A percentile compares a stretch with the other conserved stretches of the same genome.
Conservation (phyloP, 345 rosid genomes). For the Populus alba region DNA sequence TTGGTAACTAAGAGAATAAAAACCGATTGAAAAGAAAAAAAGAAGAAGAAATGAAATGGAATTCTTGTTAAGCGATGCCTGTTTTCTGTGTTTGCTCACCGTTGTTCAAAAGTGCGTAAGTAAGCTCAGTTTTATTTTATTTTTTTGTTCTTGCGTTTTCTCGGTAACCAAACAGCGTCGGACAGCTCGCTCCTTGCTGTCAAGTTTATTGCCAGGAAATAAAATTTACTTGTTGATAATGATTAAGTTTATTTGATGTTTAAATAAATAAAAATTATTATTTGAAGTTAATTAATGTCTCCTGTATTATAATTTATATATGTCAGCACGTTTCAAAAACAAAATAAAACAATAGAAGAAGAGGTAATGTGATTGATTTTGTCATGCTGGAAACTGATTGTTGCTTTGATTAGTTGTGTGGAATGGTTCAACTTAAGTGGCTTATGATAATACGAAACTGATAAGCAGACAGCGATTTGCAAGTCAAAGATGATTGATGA, state of each 20-base stretch:
- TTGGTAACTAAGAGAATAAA: slow-evolving; percentile 24
- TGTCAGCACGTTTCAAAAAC: not conserved
- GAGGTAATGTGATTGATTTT: not conserved
- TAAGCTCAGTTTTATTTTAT: not conserved
- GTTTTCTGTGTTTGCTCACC: not conserved
- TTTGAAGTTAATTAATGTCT: not conserved
- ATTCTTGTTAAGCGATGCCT: not conserved
- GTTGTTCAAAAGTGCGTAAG: not conserved
- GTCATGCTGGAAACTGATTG: not conserved
- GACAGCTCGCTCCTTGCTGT: too few species aligned
- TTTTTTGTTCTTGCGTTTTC: slow-evolving; percentile 14
- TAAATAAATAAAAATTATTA: not conserved
- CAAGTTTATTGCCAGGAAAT: not conserved
- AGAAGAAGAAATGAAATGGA: not conserved
- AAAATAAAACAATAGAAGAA: not conserved
- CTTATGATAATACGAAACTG: not conserved
- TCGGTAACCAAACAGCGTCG: slow-evolving; percentile 10
- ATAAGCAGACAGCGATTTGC: not conserved
- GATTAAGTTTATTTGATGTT: not conserved
- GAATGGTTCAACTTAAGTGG: not conserved
- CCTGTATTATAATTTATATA: not conserved
- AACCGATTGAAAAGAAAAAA: not conserved
- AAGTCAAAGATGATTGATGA: slow-evolving; percentile 1
- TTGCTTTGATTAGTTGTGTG: not conserved
- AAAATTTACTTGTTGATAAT: not conserved